A percentile compares a stretch with the other conserved stretches of the same genome.
These are phyloP conservation scores for Pseudogymnoascus sp. DNA, from an alignment of 2,329 filamentous ascomycete genomes.

Conservation along the genomic window DNA sequence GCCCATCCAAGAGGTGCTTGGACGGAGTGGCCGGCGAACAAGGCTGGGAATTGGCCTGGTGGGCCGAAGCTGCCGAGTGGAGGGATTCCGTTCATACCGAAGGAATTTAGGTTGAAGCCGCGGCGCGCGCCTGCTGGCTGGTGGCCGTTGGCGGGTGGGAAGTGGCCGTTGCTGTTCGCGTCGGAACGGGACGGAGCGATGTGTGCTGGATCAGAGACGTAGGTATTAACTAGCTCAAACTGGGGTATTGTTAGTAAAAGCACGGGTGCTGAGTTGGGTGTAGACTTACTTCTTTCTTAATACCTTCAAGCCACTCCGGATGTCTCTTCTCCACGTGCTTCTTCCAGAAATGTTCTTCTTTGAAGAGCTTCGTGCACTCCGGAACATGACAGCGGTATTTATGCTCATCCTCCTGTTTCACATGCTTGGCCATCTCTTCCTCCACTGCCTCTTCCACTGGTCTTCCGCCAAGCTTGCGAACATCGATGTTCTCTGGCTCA, in stretches of 20 bases:
- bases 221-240: slow-evolving; percentile 87
- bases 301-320: slow-evolving; percentile 71
- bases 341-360: slow-evolving; percentile 93
- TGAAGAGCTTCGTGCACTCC: slow-evolving; percentile 94
- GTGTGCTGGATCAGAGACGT: slow-evolving; percentile 88
- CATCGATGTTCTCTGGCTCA: slow-evolving; percentile 79
- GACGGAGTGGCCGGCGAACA: slow-evolving; percentile 47
- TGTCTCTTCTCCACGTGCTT: slow-evolving; percentile 98
- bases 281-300: slow-evolving; percentile 73
- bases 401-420: slow-evolving; percentile 96
- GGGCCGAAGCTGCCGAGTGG: slow-evolving; percentile 53
- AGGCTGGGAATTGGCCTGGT: slow-evolving; percentile 42
- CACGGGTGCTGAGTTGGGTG: neutral
- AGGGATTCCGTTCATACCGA: slow-evolving; percentile 52
- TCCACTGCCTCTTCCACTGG: slow-evolving; percentile 77
- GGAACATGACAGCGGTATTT: slow-evolving; percentile 97
- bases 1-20: slow-evolving; percentile 42
- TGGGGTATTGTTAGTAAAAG: slow-evolving; percentile 38
- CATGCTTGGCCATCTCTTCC: slow-evolving; percentile 77
- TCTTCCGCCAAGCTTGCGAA: slow-evolving; percentile 86
- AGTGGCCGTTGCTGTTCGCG: slow-evolving; percentile 92
- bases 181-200: slow-evolving; percentile 91
- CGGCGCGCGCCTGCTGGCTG: slow-evolving; percentile 77
- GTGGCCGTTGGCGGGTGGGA: slow-evolving; percentile 73
- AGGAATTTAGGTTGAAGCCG: slow-evolving; percentile 79